Base-by-base conservation (phyloP, 2,329 filamentous ascomycete genomes). In the Dactylellina cionopaga region DNA sequence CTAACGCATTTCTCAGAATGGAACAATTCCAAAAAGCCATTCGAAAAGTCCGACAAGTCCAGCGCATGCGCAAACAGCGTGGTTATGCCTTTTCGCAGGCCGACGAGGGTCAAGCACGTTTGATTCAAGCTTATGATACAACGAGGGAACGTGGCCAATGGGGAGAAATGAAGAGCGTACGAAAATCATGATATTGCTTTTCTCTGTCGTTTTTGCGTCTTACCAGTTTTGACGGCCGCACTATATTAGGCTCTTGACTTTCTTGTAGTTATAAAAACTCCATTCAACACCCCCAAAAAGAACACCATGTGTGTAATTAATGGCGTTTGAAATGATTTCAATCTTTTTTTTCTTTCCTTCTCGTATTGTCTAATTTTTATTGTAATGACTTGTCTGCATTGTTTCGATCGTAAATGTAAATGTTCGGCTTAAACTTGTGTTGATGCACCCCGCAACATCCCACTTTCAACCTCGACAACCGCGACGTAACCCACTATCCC, bases 1-100 rank as follows among this genome's bases (percentile, higher is more conserved):
- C 52, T 75, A 44, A 76, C 47, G 51, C 44, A 25, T 77, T 79
- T n/a, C 24, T 74, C 75, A 94, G 91, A 79, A 99, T 99, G 95
- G 95, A 99, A 79, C 95, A 99, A 82, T 99, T 99, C 85, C 95
- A 99, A 83, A 99, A 99, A 82, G 95, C 95, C 19, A 98, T 99
- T 79, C 90, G 95, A 78, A 99, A 99, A 83, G 95, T 99, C 58
- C 88, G 95, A 55, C 95, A 99, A 82, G 95, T 98, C 39, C 95
- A 98, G 83, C 91, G 95, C 75, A 99, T 98, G 95, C 92, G 95
- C 80, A 99, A 99, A 83, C 95, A 99, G 83, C 90, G 95, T 79
- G 95, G 95, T 31, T 99, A 99, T 79, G 95, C 95, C 74, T 99
- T 99, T 82, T 96, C 92, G 77, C 93, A 97, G 82, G 96, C 94